phyloP scores from a whole-genome alignment of 139 green algal genomes.

The Coccomyxa sp. region DNA sequence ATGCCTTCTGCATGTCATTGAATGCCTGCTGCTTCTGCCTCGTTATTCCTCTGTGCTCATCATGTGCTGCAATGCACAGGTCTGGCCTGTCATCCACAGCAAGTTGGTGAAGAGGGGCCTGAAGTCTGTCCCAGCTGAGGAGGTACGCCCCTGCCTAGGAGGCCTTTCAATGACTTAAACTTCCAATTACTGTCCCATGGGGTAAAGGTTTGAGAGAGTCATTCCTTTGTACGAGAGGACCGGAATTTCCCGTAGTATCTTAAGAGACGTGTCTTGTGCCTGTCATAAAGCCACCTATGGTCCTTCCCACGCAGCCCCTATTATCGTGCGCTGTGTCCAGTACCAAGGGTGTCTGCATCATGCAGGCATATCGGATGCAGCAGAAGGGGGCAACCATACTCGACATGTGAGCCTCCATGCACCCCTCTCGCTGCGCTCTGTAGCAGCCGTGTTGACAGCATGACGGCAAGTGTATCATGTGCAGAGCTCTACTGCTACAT shows the following conservation, averaged over 20 bases:
- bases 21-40: no score
- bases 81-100: slow-evolving; percentile 43
- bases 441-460: no score
- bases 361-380: slow-evolving; percentile 30
- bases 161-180: not conserved
- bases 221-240: not conserved
- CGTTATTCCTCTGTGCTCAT: not conserved
- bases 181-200: not conserved
- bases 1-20: no score
- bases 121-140: slow-evolving; percentile 27
- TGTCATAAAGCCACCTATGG: no score
- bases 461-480: no score
- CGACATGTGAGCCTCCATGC: slow-evolving; percentile 31
- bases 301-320: not conserved
- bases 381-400: slow-evolving; percentile 44
- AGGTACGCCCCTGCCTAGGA: no score
- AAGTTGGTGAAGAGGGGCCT: slow-evolving; percentile 26
- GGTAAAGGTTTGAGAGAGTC: not conserved
- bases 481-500: no score
- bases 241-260: not conserved
- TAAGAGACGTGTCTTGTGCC: not conserved
- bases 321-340: not conserved
- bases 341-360: not conserved
- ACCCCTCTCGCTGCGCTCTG: not conserved
- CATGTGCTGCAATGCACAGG: slow-evolving; percentile 12